phyloP scores from a whole-genome alignment of 768 basidiomycete genomes.

The Trichaptum fuscoviolaceum region DNA sequence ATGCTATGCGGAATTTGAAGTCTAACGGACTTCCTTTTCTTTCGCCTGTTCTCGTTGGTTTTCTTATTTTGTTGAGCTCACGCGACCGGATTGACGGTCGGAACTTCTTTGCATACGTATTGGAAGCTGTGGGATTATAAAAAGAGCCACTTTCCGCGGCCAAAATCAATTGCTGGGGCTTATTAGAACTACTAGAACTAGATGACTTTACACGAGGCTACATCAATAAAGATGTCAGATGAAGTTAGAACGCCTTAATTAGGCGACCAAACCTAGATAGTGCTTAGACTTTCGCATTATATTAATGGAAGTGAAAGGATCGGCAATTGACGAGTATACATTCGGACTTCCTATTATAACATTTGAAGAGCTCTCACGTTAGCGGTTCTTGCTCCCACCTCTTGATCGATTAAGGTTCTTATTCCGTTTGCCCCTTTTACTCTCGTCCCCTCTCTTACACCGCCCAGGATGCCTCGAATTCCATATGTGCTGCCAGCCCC shows the following conservation, averaged over 20 bases:
- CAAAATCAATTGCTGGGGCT: not conserved
- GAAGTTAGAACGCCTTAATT: too few species aligned
- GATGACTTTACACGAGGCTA: not conserved
- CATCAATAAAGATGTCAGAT: not conserved
- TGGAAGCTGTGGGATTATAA: not conserved
- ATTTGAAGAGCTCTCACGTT: not conserved
- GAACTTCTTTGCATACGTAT: not conserved
- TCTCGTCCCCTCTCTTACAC: not conserved
- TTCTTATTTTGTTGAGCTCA: not conserved
- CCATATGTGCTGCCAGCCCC: constrained; percentile 16
- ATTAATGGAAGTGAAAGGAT: not conserved
- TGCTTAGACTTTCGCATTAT: not conserved
- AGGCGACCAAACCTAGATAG: not conserved
- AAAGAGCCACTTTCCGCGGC: not conserved
- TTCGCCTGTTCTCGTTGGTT: not conserved
- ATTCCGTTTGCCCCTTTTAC: not conserved
- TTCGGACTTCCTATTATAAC: not conserved
- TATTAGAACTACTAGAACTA: not conserved
- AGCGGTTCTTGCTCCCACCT: not conserved
- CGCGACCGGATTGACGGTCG: not conserved
- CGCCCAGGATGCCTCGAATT: constrained; percentile 17
- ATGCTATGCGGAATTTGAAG: not conserved
- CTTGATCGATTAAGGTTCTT: not conserved
- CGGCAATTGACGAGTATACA: not conserved
- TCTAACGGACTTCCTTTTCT: not conserved